Conservation (phyloP, 805 yeast species). For the Blastobotrys attinorum region DNA sequence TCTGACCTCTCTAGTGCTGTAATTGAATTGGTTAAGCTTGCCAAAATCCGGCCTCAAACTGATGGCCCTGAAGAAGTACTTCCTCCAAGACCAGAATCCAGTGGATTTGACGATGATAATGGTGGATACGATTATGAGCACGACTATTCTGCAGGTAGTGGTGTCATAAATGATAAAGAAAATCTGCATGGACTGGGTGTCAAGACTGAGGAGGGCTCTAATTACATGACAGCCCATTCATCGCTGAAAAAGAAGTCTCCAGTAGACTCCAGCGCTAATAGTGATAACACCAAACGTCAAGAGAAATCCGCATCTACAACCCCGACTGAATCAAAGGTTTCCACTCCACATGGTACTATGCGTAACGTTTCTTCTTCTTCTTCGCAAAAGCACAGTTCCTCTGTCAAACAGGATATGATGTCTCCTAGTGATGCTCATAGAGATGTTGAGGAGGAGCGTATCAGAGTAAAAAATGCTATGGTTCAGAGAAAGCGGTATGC, state of each 20-base stretch:
- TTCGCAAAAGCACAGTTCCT: background rate
- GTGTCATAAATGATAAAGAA: background rate
- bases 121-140: background rate
- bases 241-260: no score
- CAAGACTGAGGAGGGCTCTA: background rate
- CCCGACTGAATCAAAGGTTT: background rate
- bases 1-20: conserved; percentile 61
- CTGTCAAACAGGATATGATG: background rate
- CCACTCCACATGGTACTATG: background rate
- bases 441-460: background rate
- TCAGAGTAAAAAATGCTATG: conserved; percentile 8
- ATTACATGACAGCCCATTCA: background rate
- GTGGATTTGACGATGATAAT: background rate
- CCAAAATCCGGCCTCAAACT: conserved; percentile 19
- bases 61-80: conserved; percentile 4
- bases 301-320: background rate
- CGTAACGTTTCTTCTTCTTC: background rate
- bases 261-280: background rate
- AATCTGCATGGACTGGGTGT: background rate
- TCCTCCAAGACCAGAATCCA: background rate
- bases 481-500: conserved; percentile 1
- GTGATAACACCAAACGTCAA: background rate
- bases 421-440: background rate
- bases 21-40: conserved; percentile 33
- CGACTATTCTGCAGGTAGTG: background rate